phyloP scores from a whole-genome alignment of 176 grass and related monocot genomes.

The Oryza rufipogon region DNA sequence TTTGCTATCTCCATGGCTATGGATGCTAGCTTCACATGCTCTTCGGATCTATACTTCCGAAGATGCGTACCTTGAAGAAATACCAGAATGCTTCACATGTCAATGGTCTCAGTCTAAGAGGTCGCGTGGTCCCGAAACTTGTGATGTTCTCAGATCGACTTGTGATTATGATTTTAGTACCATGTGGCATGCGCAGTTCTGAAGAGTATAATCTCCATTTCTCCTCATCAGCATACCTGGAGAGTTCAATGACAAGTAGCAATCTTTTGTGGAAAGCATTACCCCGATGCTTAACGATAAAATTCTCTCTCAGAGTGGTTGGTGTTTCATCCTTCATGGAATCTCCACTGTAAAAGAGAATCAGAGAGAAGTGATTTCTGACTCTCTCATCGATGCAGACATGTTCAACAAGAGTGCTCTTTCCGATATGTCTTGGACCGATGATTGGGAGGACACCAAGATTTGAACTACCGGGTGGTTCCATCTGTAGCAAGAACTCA shows the following conservation, averaged over 20 bases:
- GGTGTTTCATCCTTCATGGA: background rate
- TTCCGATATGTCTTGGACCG: too few relatives aligned
- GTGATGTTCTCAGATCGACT: background rate
- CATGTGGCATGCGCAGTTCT: background rate
- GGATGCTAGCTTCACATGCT: background rate
- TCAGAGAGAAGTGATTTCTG: too few relatives aligned
- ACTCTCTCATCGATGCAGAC: too few relatives aligned
- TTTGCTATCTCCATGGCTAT: background rate
- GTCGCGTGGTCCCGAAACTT: background rate
- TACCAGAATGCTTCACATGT: background rate
- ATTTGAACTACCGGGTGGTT: too few relatives aligned
- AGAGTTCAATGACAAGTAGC: background rate
- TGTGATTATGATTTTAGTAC: background rate
- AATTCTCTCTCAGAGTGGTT: background rate
- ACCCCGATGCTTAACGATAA: background rate
- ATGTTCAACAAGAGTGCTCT: too few relatives aligned
- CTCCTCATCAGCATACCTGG: background rate
- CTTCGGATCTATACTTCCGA: background rate
- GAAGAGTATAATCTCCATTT: background rate
- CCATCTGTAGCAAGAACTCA: background rate
- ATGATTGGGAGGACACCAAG: too few relatives aligned
- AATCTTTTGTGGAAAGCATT: background rate
- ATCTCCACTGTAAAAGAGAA: background rate
- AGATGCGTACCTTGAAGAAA: background rate
- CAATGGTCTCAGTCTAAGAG: background rate